Base-by-base conservation (phyloP, 768 basidiomycete genomes). In the Podaxis mareebaensis region DNA sequence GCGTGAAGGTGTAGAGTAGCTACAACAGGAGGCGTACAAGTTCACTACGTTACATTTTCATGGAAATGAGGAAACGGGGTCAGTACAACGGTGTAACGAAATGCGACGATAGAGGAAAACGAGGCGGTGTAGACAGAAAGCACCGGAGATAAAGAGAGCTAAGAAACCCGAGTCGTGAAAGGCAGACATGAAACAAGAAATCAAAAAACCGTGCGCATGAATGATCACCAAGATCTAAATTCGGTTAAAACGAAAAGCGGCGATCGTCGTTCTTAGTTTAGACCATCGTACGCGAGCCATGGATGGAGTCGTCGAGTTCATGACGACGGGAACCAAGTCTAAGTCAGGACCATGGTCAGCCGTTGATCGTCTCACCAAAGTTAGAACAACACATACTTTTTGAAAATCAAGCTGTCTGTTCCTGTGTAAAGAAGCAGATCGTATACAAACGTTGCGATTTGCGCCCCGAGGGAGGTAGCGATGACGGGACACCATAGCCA, bases 401-500 rank as follows among this genome's bases (percentile, higher is more conserved):
- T 75, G 71, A 86, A 88, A 56, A 89, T 67, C 36, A 82, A 66
- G 60, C 82, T 83, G 48, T 89, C 86, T 4, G 74, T 63, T 7
- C 89, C 89, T 10, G 77, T 79, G 75, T 81, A 90, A 51, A 90
- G 51, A 54, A 89, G 75, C 1, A 73, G 49, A 67, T 91, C 90
- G 65, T 90, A 91, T 51, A 83, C 64, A 60, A 85, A 69, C 5
- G 80, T 76, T 17, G 83, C 89, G 2, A 74, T 69, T 58, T 84
- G 78, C 46, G 79, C 87, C 24, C 90, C 88, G 22, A 82, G 61
- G 65, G 88, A 79, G 5, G 87, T 81, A 4, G 78, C 89, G 44
- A 88, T 72, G 22, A 88, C 63, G 17, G 87, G 82, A 65, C 83
- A 84, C 89, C 88, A 91, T n/a, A 91, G 60, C 89, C 88, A 90